Base-by-base conservation (phyloP, 148 eudicot species). In the Rheum nobile region DNA sequence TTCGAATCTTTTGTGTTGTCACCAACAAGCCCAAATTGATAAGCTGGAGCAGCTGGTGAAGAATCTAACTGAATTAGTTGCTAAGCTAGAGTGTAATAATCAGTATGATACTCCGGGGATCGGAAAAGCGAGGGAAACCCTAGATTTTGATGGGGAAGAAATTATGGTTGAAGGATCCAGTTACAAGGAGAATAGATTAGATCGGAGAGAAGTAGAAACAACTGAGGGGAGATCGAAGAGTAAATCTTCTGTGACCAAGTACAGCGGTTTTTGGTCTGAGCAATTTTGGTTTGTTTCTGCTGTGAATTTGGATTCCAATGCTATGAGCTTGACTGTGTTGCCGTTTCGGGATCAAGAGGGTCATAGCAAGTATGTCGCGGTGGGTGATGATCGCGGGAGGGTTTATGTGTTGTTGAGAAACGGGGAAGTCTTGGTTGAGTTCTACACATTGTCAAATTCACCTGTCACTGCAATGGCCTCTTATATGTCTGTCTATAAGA, bases 251-350 rank as follows among this genome's bases (percentile, higher is more conserved):
- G 88, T 91, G 16, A 88, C 90, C 0, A 95, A 84, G 75, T 89
- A 83, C 76, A 89, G 86, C 67, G 83, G 91, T 0, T 85, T 89
- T 80, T 96, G 99, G 99, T 87, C 95, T 7, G 97, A 96, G 82
- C 85, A 86, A 72, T 96, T 96, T 61, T 92, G 89, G 77, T 85
- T 89, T 76, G 83, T 90, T 72, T 89, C 97, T 0, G 99, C 97
- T 3, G 94, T 96, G 71, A 90, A 81, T 73, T 76, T 96, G 68
- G 86, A 83, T 50, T 85, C 94, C 0, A 74, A 59, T 65, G 95
- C 91, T 2, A 88, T 86, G 29, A 85, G 88, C 55, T 73, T 96
- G 39, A 86, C 79, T 77, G 82, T 92, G 6, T 80, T 96, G 79
- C 97, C 99, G 10, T 87, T 86, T 63, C 74, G 80, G 67, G 97